phyloP scores from a whole-genome alignment of 2,329 filamentous ascomycete species.

The Cryphonectria nitschkei region DNA sequence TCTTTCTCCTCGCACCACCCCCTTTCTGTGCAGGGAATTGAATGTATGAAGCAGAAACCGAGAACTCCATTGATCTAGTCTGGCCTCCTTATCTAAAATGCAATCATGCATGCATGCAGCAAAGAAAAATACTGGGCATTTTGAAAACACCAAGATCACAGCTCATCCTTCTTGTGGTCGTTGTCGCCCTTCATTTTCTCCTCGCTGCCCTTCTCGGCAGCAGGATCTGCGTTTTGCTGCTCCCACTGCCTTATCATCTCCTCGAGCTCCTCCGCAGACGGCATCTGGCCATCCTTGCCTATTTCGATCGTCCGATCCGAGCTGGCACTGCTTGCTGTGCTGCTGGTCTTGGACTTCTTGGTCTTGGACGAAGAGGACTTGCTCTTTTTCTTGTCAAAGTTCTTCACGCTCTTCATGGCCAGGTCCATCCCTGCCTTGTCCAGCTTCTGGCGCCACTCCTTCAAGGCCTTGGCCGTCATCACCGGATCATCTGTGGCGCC shows the following conservation, averaged over 20 bases:
- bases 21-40: not conserved
- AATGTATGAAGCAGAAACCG: conserved; percentile 5
- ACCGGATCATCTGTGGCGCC: conserved; percentile 73
- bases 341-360: conserved; percentile 50
- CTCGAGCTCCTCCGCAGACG: conserved; percentile 49
- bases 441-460: conserved; percentile 70
- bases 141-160: conserved; percentile 31
- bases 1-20: not conserved
- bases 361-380: conserved; percentile 40
- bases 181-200: conserved; percentile 34
- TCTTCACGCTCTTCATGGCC: conserved; percentile 68
- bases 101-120: conserved; percentile 11
- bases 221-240: conserved; percentile 35
- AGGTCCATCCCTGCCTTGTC: conserved; percentile 72
- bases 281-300: conserved; percentile 47
- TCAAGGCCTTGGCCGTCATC: conserved; percentile 72
- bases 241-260: conserved; percentile 54
- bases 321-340: conserved; percentile 34
- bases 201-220: conserved; percentile 29
- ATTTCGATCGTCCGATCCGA: conserved; percentile 48
- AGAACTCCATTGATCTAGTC: not conserved
- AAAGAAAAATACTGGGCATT: not conserved
- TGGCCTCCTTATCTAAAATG: conserved; percentile 1
- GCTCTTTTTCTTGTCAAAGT: conserved; percentile 54
- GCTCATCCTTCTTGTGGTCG: conserved; percentile 39